Evolutionary conservation across 1,139 yeast genomes (phyloP), one percentile per base, ranked within the genome.

Genomic region (Saccharomycopsis hybrid): DNA sequence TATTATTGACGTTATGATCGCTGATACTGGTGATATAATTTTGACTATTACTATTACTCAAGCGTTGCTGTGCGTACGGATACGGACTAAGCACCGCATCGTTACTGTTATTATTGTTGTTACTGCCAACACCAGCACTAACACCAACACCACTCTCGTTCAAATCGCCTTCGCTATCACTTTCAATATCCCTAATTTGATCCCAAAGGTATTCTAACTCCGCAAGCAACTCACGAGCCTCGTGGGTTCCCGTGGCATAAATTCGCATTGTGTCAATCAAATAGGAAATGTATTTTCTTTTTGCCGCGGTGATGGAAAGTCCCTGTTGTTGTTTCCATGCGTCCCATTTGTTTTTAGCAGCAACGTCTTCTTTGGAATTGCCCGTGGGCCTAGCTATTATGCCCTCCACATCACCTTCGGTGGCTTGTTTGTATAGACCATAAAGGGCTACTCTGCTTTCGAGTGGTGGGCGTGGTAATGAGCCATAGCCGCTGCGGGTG

Each of bases 361-460:
- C 83, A 58, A 77, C 82, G 59, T 79, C 86, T 57, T 80, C 87
- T 5, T 76, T 70, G 0, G 78, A 65, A 47, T 66, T 68, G 4
- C 89, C 90, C 1, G 67, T 65, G 0, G 92, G 90, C 44, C 88
- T 70, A 1, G 76, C 74, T 79, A 82, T 76, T 30, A 82, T 71
- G 1, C 83, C 82, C 46, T 76, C 78, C 3, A 84, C 88, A 62
- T 87, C 80, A 2, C 95, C 96, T 65, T 85, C 95, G 3, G 94
- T 85, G 2, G 95, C 90, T 62, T 87, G 96, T 60, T 87, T 87
- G 66, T 86, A 87, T 47, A 87, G 72, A 0, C 95, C 96, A 63
- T 87, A 87, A 5, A 87, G 71, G 54, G 74, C 75, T 52, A 84
- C 79, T 33, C 95, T 66, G 54, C 74, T 78, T 50, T 82, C 85